A percentile compares a stretch with the other conserved stretches of the same genome.
These are phyloP conservation scores for Debaryomyces hansenii DNA, from an alignment of 805 yeast species.

Conservation along the genomic window DNA sequence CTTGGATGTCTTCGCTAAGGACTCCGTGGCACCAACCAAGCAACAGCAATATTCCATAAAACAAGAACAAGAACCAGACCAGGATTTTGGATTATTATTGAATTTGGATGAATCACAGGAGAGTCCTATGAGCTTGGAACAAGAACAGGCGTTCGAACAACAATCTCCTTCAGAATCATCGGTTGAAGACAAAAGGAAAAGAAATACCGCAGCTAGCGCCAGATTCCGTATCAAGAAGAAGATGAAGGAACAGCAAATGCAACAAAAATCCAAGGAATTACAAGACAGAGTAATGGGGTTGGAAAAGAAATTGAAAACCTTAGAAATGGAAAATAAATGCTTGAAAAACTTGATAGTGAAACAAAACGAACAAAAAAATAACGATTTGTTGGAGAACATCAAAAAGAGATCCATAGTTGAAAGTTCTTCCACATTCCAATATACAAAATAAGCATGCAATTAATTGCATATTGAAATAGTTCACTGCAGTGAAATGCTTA, in stretches of 20 bases:
- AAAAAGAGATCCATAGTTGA: conserved; percentile 46
- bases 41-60: conserved; percentile 1
- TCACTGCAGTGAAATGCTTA: background rate
- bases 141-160: background rate
- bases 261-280: conserved; percentile 69
- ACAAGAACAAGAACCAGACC: background rate
- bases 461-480: background rate
- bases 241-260: conserved; percentile 89
- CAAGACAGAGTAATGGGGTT: conserved; percentile 63
- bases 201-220: conserved; percentile 94
- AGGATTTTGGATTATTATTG: background rate
- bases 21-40: conserved; percentile 6
- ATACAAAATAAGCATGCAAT: conserved; percentile 22
- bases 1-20: conserved; percentile 33
- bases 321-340: conserved; percentile 91
- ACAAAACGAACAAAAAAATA: conserved; percentile 60
- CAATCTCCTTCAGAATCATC: conserved; percentile 18
- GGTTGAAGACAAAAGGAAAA: conserved; percentile 72
- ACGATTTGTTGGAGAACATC: conserved; percentile 52
- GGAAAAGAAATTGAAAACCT: conserved; percentile 73
- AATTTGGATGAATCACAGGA: background rate
- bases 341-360: conserved; percentile 81
- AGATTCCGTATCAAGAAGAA: conserved; percentile 91
- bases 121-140: background rate
- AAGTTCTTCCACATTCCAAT: conserved; percentile 29